These are phyloP conservation scores for Vigna unguiculata DNA, from an alignment of 306 rosid species.

Conservation along the genomic window DNA sequence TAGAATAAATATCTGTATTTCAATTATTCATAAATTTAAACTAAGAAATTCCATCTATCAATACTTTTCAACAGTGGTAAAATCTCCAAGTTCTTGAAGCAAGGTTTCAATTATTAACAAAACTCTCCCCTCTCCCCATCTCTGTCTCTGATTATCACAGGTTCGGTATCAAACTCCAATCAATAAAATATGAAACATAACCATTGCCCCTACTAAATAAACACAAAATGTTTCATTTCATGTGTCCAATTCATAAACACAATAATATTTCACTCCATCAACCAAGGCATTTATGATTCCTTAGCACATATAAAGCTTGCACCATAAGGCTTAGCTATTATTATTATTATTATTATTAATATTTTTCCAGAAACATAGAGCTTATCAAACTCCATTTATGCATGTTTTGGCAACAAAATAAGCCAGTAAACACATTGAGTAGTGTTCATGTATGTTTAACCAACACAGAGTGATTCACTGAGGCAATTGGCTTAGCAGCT, in stretches of 20 bases:
- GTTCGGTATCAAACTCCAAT: slow-evolving; percentile 34
- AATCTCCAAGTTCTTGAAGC: slow-evolving; percentile 23
- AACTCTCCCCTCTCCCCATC: neutral
- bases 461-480: neutral
- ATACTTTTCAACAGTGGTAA: slow-evolving; percentile 8
- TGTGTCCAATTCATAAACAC: slow-evolving; percentile 17
- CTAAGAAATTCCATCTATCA: slow-evolving; percentile 28
- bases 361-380: neutral
- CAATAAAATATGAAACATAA: slow-evolving; percentile 12
- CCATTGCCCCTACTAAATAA: neutral
- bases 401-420: neutral
- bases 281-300: neutral
- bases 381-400: neutral
- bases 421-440: neutral
- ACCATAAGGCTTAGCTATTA: neutral
- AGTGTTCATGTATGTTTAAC: neutral
- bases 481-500: neutral
- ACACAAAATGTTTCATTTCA: neutral
- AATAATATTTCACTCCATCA: slow-evolving; percentile 20
- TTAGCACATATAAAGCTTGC: neutral
- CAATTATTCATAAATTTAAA: slow-evolving; percentile 1
- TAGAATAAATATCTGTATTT: neutral
- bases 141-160: slow-evolving; percentile 1
- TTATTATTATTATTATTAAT: too few species aligned
- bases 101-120: slow-evolving; percentile 12